Evolutionary conservation across 2,329 filamentous ascomycete species (phyloP), one percentile per base, ranked within the genome.

Genomic region (Colletotrichum caudatum): DNA sequence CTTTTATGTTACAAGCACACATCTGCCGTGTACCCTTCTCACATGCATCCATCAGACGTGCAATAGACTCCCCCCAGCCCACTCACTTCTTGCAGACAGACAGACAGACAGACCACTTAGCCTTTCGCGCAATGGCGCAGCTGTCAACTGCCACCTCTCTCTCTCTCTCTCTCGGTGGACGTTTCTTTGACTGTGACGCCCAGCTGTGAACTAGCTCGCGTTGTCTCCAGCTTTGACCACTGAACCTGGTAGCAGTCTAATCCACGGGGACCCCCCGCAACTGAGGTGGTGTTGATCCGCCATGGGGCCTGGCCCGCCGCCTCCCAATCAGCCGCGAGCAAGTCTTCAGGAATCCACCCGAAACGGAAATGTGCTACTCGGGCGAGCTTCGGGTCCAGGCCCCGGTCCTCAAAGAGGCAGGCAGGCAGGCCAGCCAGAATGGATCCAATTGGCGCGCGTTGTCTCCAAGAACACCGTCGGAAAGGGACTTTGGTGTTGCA

Each of bases 271-370:
- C 35, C n/a, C 46, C 46, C 46, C 46, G 20, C 46, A 23, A 23
- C 8, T 20, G 9, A 50, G 37, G 35, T 7, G 35, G 35, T 35
- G 12, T 39, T 53, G 50, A 9, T 29, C 2, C 26, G 11, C 6
- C 23, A 29, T 18, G 12, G 14, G 14, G 26, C 18, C 53, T 16
- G 4, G 12, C 12, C 12, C 12, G 9, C 11, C 35, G 29, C 29
- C 14, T 56, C 20, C 53, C 53, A 37, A 37, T 56, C 53, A 56
- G 53, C 53, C 53, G 14, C 33, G 20, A 33, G 53, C 53, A 56
- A 37, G 33, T 33, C 53, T 37, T 37, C 18, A 20, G 53, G n/a
- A 56, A 12, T 6, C 33, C 12, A 23, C 53, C 53, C 18, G 35
- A 20, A 56, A 56, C 6, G 33, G 33, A 37, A 37, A 20, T 56